Evolutionary conservation across 441 rosid genomes (phyloP).

Genomic region (Heliophila coronopifolia): DNA sequence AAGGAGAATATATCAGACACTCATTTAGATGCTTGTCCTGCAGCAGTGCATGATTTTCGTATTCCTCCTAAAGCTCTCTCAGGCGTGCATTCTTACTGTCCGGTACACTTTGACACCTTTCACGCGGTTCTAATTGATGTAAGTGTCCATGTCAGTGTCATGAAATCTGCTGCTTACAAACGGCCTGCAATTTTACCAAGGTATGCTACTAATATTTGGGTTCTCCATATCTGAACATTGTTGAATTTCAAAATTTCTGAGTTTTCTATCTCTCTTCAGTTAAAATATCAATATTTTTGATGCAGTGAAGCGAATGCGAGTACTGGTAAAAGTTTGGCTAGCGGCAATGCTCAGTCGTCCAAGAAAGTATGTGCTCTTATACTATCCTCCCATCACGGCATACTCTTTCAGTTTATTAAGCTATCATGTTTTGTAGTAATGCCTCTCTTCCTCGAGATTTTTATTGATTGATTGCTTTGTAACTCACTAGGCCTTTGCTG

Average conservation of each 20-base stretch:
- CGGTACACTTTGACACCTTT: constrained; percentile 78
- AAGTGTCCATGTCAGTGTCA: constrained; percentile 64
- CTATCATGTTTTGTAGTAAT: neutral
- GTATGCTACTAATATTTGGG: constrained; percentile 41
- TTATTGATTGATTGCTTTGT: constrained; percentile 26
- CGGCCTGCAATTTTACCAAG: constrained; percentile 44
- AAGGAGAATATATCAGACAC: constrained; percentile 43
- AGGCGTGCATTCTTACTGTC: constrained; percentile 92
- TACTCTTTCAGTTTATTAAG: neutral
- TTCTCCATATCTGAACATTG: constrained; percentile 7
- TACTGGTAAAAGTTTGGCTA: constrained; percentile 34
- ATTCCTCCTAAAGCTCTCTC: constrained; percentile 92
- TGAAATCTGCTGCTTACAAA: constrained; percentile 49
- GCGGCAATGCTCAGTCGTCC: constrained; percentile 33
- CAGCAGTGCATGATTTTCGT: constrained; percentile 81
- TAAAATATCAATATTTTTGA: constrained; percentile 30
- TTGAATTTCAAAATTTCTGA: neutral
- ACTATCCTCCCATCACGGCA: constrained; percentile 1
- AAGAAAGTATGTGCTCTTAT: constrained; percentile 46
- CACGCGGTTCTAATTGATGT: constrained; percentile 83
- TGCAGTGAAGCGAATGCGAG: constrained; percentile 40
- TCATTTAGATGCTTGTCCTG: constrained; percentile 51
- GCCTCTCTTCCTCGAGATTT: neutral
- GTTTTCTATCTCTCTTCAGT: neutral
- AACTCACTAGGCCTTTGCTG: constrained; percentile 42